phyloP scores from a whole-genome alignment of 1,139 yeast genomes.

The Yamadazyma blattariae region DNA sequence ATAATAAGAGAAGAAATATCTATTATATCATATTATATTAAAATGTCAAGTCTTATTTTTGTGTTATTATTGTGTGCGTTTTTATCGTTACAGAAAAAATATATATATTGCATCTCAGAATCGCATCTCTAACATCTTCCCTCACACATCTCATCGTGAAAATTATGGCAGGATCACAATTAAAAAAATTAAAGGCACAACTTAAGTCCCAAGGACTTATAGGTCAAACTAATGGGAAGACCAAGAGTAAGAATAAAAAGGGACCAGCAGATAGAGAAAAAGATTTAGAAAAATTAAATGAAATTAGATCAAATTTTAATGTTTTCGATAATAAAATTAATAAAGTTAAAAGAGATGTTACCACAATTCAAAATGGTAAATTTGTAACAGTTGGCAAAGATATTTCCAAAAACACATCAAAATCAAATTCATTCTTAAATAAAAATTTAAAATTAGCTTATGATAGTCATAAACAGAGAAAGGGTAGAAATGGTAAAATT shows the following conservation, averaged over 20 bases:
- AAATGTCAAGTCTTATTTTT: no score
- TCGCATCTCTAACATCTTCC: no score
- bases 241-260: slow-evolving; percentile 58
- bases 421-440: slow-evolving; percentile 72
- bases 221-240: slow-evolving; percentile 71
- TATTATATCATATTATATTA: no score
- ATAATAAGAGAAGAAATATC: no score
- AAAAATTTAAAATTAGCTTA: slow-evolving; percentile 68
- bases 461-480: slow-evolving; percentile 56
- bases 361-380: slow-evolving; percentile 51
- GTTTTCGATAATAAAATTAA: slow-evolving; percentile 82
- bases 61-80: no score
- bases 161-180: slow-evolving; percentile 92
- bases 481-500: slow-evolving; percentile 75
- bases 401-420: slow-evolving; percentile 33
- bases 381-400: slow-evolving; percentile 57
- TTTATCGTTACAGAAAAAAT: not conserved
- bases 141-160: no score
- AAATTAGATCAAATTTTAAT: slow-evolving; percentile 79
- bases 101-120: not conserved
- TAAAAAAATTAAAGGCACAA: slow-evolving; percentile 76
- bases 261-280: slow-evolving; percentile 69
- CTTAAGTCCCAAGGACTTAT: slow-evolving; percentile 75
- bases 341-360: slow-evolving; percentile 65
- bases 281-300: slow-evolving; percentile 49